These are phyloP conservation scores for Rhynchospora pubera DNA, from an alignment of 176 grass and related monocot genomes.

Conservation along the genomic window DNA sequence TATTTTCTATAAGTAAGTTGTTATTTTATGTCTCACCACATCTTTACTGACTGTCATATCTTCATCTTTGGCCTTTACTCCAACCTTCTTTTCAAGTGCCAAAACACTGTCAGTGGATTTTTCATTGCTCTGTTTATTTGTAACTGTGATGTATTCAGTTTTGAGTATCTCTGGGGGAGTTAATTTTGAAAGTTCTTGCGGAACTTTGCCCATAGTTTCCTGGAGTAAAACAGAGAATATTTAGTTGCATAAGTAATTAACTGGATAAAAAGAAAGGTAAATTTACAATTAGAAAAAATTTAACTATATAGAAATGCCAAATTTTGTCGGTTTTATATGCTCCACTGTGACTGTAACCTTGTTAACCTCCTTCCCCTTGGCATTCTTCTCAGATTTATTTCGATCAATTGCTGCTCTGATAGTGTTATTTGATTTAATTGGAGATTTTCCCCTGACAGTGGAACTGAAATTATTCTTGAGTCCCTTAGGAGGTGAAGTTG, in stretches of 20 bases:
- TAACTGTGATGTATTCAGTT: not conserved
- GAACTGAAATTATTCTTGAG: not conserved
- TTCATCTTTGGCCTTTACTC: not conserved
- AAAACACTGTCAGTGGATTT: not conserved
- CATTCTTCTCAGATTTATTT: slow-evolving; percentile 17
- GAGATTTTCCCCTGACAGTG: not conserved
- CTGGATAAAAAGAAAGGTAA: not conserved
- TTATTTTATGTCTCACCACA: not conserved
- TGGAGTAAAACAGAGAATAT: not conserved
- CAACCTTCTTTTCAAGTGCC: not conserved
- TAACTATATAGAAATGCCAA: not conserved
- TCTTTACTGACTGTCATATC: not conserved
- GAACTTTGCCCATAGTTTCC: not conserved
- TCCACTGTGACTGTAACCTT: not conserved
- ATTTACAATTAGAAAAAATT: not conserved
- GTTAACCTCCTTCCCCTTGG: slow-evolving; percentile 9
- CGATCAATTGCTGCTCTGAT: not conserved
- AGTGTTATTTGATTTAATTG: slow-evolving; percentile 14
- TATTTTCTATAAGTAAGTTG: not conserved
- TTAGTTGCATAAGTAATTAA: not conserved
- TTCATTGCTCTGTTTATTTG: not conserved
- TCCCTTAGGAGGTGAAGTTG: slow-evolving; percentile 11
- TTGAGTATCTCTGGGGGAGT: not conserved
- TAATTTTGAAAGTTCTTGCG: not conserved
- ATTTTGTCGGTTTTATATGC: not conserved